Percentiles rank a stretch among this genome's conserved stretches.
Evolutionary conservation across 179 eudicot species (phyloP).

Genomic region (Gypsophila paniculata): DNA sequence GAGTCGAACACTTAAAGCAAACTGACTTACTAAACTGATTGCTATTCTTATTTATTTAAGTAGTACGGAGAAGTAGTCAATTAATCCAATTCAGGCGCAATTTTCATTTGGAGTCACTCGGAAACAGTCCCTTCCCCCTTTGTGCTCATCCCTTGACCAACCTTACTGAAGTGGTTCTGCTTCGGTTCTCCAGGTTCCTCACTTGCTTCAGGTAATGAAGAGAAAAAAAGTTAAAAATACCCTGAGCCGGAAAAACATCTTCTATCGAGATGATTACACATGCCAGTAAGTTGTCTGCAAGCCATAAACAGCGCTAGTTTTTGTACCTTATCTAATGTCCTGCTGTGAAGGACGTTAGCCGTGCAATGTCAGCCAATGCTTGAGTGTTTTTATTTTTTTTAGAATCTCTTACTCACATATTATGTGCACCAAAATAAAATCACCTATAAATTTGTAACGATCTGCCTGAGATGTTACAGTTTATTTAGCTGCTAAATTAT

Average conservation of each 20-base stretch:
- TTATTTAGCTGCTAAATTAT: no score
- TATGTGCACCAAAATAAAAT: no score
- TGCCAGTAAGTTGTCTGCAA: slow-evolving; percentile 73
- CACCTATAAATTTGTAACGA: not conserved
- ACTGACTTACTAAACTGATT: no score
- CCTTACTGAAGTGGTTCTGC: slow-evolving; percentile 9
- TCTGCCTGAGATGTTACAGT: no score
- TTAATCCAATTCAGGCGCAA: no score
- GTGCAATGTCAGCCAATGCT: not conserved
- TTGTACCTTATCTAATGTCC: not conserved
- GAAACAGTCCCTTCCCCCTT: no score
- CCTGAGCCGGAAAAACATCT: slow-evolving; percentile 83
- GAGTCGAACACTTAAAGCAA: no score
- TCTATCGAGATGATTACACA: slow-evolving; percentile 69
- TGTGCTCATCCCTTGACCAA: slow-evolving; percentile 13
- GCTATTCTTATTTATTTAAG: no score
- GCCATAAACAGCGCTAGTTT: not conserved
- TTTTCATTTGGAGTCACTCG: no score
- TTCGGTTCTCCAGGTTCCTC: slow-evolving; percentile 63
- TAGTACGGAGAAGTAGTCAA: no score
- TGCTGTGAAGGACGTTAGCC: not conserved
- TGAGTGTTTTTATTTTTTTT: not conserved
- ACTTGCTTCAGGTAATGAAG: slow-evolving; percentile 85
- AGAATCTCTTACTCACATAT: not conserved
- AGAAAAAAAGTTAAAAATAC: slow-evolving; percentile 61